phyloP scores from a whole-genome alignment of 2,329 filamentous ascomycete species.

The Eutypa lata region DNA sequence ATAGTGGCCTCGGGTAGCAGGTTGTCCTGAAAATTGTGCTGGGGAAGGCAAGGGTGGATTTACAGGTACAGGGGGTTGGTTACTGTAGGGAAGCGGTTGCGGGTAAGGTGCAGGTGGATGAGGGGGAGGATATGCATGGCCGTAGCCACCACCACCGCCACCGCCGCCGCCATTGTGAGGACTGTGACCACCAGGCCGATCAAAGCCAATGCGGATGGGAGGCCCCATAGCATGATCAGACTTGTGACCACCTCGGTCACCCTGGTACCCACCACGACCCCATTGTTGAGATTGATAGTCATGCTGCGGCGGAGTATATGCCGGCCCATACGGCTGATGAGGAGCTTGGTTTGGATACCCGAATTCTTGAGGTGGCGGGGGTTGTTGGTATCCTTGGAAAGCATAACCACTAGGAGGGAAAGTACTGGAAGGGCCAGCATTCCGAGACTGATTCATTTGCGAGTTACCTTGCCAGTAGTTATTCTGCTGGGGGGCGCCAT shows the following conservation, averaged over 20 bases:
- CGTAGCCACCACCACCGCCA: slow-evolving; percentile 34
- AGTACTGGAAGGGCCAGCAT: slow-evolving; percentile 40
- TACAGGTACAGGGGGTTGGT: slow-evolving; percentile 37
- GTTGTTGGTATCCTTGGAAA: slow-evolving; percentile 43
- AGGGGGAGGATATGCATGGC: slow-evolving; percentile 38
- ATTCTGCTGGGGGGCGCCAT: slow-evolving; percentile 23
- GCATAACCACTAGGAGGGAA: slow-evolving; percentile 21
- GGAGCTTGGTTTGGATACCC: slow-evolving; percentile 26
- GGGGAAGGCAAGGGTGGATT: slow-evolving; percentile 9
- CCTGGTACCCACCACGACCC: slow-evolving; percentile 42
- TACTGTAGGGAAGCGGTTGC: slow-evolving; percentile 25
- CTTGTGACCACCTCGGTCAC: slow-evolving; percentile 40
- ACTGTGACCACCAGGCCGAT: slow-evolving; percentile 21
- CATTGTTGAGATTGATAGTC: slow-evolving; percentile 41
- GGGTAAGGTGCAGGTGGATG: slow-evolving; percentile 33
- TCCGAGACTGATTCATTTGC: slow-evolving; percentile 22
- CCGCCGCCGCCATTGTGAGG: slow-evolving; percentile 33
- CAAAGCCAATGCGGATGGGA: slow-evolving; percentile 32
- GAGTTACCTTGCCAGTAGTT: slow-evolving; percentile 31
- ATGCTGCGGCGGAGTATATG: slow-evolving; percentile 37
- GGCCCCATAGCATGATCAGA: slow-evolving; percentile 26
- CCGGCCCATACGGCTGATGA: slow-evolving; percentile 34
- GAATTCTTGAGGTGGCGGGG: slow-evolving; percentile 36
- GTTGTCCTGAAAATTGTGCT: slow-evolving; percentile 29
- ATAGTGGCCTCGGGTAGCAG: slow-evolving; percentile 31